Evolutionary conservation across 2,329 filamentous ascomycete species (phyloP), one percentile per base, ranked within the genome.

Genomic region (Daldinia sp.): DNA sequence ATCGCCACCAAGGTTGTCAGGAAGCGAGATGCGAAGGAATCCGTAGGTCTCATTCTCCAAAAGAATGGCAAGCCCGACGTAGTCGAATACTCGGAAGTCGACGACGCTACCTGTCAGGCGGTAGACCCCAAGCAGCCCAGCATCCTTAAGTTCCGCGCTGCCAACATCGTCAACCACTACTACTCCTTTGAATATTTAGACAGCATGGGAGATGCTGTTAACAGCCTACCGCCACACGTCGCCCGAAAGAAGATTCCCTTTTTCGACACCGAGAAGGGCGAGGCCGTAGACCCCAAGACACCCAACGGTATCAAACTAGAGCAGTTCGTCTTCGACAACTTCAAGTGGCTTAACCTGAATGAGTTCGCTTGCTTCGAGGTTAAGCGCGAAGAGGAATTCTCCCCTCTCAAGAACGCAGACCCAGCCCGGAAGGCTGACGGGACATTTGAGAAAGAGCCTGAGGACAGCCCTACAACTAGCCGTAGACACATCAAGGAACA

Each of bases 161-260:
- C 94, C 74, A 99, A 99, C 83, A 99, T 99, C 72, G 95, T 99
- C 81, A 99, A 99, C 85, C 95, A 99, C 85, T 99, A 98, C 87
- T 99, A 99, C 83, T 96, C 93, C 47, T 94, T 94, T 83, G 82
- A 86, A 70, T 98, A 97, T 85, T 86, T 99, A 49, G 91, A 97
- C 78, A 90, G 87, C 67, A 97, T 97, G 71, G 93, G 95, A 60
- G 81, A 88, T 71, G 97, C 93, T 92, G 88, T 87, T 15, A 85
- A 93, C 80, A 88, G 90, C 77, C 87, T 99, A 53, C 94, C 94
- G 13, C 95, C 98, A 78, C 95, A 99, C 83, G 89, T 99, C 67
- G 95, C 95, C 43, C 89, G 91, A 78, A 99, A 99, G 90, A 99
- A 99, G 91, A 99, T 99, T 66, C 94, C 94, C 9, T 90, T 87